Base-by-base conservation (phyloP, 2,329 filamentous ascomycete genomes). In the Magnaporthiopsis incrustans region DNA sequence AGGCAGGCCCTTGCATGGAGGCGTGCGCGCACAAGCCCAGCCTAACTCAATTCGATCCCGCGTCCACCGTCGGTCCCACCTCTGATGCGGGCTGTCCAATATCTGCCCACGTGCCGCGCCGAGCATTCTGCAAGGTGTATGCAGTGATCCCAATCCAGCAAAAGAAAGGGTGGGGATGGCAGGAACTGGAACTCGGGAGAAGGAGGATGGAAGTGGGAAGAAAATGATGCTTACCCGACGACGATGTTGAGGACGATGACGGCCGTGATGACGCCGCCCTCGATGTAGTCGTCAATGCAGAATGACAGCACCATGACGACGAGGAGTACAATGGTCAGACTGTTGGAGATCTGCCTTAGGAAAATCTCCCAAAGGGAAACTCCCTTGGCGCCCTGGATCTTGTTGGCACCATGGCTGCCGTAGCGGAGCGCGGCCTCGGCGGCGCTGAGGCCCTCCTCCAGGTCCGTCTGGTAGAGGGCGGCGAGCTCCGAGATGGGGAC, bases 341-440 rank as follows among this genome's bases (percentile, higher is more conserved):
- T 89, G 78, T 91, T 91, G 68, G 88, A 89, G 70, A 91, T 83
- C 79, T 91, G 89, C 73, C 88, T 89, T 77, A 91, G 76, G 77
- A 91, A 82, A 78, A 91, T 89, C 78, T 89, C 85, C 85, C 87
- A 90, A 76, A 88, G 72, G 76, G 88, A 90, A 77, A 89, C 77
- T 76, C 87, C 85, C 77, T 88, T 85, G 79, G 87, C 85, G 77
- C 85, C 85, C 76, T 88, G 85, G 79, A 91, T 84, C 73, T 82
- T 83, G 78, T 92, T 92, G 70, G 84, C 82, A 69, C 89, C 89
- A 82, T 90, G 79, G 73, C 82, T 80, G 74, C 77, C 76, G 71
- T 91, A 81, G 74, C 88, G 88, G 78, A 80, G 79, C 75, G 82
- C 81, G 67, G 88, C 88, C 74, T 90, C 87, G 69, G 78, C 73